Evolutionary conservation across 371 early-diverging fungal species (phyloP), one percentile per base, ranked within the genome.

Genomic region (Apophysomyces elegans): DNA sequence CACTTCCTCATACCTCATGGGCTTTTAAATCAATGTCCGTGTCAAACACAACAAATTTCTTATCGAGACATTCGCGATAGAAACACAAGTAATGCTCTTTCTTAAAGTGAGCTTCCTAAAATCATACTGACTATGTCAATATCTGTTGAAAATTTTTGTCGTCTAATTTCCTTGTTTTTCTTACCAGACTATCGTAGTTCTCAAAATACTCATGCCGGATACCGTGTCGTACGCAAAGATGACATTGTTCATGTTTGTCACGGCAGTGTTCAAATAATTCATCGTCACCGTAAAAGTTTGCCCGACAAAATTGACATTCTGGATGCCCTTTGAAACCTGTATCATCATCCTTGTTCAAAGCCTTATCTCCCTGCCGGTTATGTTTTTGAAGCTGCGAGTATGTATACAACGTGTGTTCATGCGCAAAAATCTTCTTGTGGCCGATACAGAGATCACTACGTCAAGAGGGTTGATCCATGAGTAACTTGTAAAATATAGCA

Each of bases 11-110:
- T 47, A 84, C 87, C 73, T 86, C 85, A 65, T 98, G 98, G 5
- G 90, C 93, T 68, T 91, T 93, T 41, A 97, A 70, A 74, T 98
- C 98, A 61, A 98, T 88, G 21, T 95, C 90, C 7, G 92, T 84
- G 14, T 84, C 90, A 84, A 98, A 98, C 0, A 97, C 98, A n/a
- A 97, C 89, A 86, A 98, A 98, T 81, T 96, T 97, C 67, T 90
- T 87, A 61, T 96, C 97, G 57, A 96, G 71, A 72, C 98, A 98
- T 58, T 87, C 83, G 5, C 89, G 87, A 37, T 96, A 84, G 47
- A 74, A 69, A 74, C 98, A 98, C 26, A 91, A 76, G 66, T 76
- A 91, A 72, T 98, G 98, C n/a, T 93, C 93, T 26, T 76, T 67
- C 54, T 81, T 76, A 69, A 96, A 96, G 80, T 98, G 98, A 4